A percentile compares a stretch with the other conserved stretches of the same genome.
Evolutionary conservation across 2,329 filamentous ascomycete species (phyloP).

Genomic region (Juglanconis juglandina): DNA sequence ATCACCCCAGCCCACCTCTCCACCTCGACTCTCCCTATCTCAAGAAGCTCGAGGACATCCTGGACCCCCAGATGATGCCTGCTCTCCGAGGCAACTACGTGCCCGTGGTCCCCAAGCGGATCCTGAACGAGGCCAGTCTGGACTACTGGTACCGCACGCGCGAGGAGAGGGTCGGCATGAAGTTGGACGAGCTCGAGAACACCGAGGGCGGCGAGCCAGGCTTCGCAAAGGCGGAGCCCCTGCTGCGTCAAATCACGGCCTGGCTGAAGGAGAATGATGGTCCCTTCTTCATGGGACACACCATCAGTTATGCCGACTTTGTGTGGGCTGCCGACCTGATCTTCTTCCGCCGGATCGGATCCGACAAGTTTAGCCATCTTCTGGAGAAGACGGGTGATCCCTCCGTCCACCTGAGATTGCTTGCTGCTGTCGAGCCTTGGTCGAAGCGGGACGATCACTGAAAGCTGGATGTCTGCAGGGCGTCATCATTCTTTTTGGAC

Average conservation of each 20-base stretch:
- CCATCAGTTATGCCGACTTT: slow-evolving; percentile 56
- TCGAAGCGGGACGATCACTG: slow-evolving; percentile 36
- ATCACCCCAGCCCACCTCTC: slow-evolving; percentile 55
- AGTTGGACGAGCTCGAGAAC: slow-evolving; percentile 46
- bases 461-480: background rate
- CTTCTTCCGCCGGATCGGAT: slow-evolving; percentile 33
- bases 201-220: slow-evolving; percentile 46
- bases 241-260: slow-evolving; percentile 34
- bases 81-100: slow-evolving; percentile 41
- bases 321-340: slow-evolving; percentile 35
- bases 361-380: slow-evolving; percentile 32
- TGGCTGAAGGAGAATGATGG: slow-evolving; percentile 57
- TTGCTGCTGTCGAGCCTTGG: slow-evolving; percentile 41
- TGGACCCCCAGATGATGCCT: slow-evolving; percentile 28
- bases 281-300: slow-evolving; percentile 58
- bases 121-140: slow-evolving; percentile 50
- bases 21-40: slow-evolving; percentile 53
- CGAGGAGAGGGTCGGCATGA: slow-evolving; percentile 44
- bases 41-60: slow-evolving; percentile 39
- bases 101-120: slow-evolving; percentile 41
- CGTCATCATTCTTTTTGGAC: too few relatives aligned
- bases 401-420: slow-evolving; percentile 34
- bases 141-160: slow-evolving; percentile 58
- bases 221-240: slow-evolving; percentile 43
- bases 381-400: slow-evolving; percentile 36